Conservation (phyloP, 2,329 filamentous ascomycete species). For the Pseudogymnoascus sp. region DNA sequence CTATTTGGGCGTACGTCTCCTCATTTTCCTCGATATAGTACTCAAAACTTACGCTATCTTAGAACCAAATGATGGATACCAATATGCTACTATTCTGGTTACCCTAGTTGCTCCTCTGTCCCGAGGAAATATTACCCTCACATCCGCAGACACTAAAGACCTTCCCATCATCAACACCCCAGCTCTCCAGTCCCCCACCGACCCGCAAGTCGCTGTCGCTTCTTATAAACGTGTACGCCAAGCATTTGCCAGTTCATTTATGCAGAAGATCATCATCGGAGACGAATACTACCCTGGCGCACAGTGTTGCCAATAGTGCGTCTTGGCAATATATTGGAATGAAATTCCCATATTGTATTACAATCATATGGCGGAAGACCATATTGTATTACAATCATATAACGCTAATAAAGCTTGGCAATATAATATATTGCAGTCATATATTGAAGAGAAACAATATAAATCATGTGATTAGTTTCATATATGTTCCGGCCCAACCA, state of each 20-base stretch:
- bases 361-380: no score
- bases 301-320: no score
- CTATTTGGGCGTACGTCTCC: background rate
- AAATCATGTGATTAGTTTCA: no score
- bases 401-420: no score
- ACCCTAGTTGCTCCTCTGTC: slow-evolving; percentile 32
- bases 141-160: slow-evolving; percentile 24
- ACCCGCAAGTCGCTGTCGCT: slow-evolving; percentile 35
- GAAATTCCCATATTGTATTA: no score
- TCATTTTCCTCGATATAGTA: background rate
- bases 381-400: no score
- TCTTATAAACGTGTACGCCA: slow-evolving; percentile 34
- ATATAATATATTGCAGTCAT: no score
- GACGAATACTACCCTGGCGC: slow-evolving; percentile 17
- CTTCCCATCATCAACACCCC: slow-evolving; percentile 36
- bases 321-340: no score
- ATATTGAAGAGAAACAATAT: no score
- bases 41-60: background rate
- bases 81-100: slow-evolving; percentile 26
- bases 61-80: slow-evolving; percentile 23
- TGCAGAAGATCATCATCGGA: slow-evolving; percentile 16
- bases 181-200: slow-evolving; percentile 34
- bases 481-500: no score
- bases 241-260: slow-evolving; percentile 11
- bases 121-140: slow-evolving; percentile 34